Conservation (phyloP, 2,329 filamentous ascomycete species). For the Macroventuria anomochaeta region DNA sequence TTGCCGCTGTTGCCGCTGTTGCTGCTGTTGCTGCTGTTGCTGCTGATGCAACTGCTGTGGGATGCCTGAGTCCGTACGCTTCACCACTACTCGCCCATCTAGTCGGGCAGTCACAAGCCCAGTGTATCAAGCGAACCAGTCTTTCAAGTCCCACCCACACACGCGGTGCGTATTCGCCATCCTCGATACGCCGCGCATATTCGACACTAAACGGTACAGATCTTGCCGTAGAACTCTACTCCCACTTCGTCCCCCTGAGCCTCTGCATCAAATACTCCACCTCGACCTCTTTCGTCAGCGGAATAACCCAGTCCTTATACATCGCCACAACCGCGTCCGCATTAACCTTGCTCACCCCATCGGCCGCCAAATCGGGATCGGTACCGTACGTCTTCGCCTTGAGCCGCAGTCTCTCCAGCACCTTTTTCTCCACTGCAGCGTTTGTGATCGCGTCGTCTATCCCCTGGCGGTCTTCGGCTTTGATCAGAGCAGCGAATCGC, state of each 20-base stretch:
- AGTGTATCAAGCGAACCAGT: no score
- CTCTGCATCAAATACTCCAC: constrained; percentile 98
- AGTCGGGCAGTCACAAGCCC: no score
- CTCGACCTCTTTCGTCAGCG: constrained; percentile 96
- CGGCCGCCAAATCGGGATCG: constrained; percentile 72
- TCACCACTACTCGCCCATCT: no score
- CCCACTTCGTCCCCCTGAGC: constrained; percentile 64
- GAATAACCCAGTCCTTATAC: constrained; percentile 82
- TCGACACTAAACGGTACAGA: no score
- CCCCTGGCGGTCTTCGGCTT: constrained; percentile 76
- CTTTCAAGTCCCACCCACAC: no score
- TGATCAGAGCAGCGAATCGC: constrained; percentile 81
- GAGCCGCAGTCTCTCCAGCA: constrained; percentile 81
- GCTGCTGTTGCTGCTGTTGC: no score
- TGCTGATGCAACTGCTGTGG: no score
- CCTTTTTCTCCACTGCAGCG: constrained; percentile 84
- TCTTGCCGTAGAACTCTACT: neutral
- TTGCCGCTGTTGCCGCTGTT: no score
- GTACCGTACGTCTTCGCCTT: constrained; percentile 95
- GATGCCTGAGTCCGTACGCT: no score
- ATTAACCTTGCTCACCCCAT: constrained; percentile 80
- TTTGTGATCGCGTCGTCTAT: constrained; percentile 94
- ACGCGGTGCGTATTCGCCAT: no score
- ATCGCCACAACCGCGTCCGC: constrained; percentile 69
- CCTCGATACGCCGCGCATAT: no score